Percentiles rank a stretch among this genome's conserved stretches.
Evolutionary conservation across 371 early-diverging fungal species (phyloP).

Genomic region (Chytridiales sp.): DNA sequence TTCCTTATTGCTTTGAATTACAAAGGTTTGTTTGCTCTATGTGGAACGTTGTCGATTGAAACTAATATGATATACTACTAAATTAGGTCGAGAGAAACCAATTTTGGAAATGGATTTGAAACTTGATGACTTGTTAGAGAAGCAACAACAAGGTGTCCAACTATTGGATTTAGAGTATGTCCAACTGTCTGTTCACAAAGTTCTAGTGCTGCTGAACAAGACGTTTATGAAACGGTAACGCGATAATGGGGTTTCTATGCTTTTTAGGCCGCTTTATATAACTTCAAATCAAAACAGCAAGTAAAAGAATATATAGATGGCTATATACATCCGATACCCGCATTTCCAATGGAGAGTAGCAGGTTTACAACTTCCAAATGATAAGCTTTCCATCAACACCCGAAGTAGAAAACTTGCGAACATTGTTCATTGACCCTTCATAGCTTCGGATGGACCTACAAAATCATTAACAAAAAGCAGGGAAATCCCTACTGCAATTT

Average conservation of each 20-base stretch:
- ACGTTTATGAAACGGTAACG: slow-evolving; percentile 51
- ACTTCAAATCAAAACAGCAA: no score
- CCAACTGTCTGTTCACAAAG: slow-evolving; percentile 65
- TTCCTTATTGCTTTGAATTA: slow-evolving; percentile 88
- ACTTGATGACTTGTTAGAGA: slow-evolving; percentile 90
- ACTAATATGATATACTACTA: no score
- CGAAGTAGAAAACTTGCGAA: slow-evolving; percentile 76
- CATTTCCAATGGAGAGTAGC: no score
- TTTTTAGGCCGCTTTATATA: no score
- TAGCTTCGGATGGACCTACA: no score
- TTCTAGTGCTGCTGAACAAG: slow-evolving; percentile 57
- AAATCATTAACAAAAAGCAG: no score
- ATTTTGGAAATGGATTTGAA: slow-evolving; percentile 95
- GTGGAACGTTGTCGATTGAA: no score
- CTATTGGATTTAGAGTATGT: slow-evolving; percentile 91
- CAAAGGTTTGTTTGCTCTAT: no score
- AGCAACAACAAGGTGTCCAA: slow-evolving; percentile 90
- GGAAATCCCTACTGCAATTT: no score
- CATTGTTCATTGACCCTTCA: slow-evolving; percentile 60
- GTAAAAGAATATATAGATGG: no score
- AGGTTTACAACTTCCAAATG: slow-evolving; percentile 72
- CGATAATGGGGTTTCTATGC: background rate
- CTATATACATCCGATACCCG: no score
- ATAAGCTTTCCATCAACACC: slow-evolving; percentile 91
- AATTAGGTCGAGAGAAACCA: slow-evolving; percentile 89